Percentiles rank a stretch among this genome's conserved stretches.
Evolutionary conservation across 257 asterid species (phyloP).

Genomic region (Nicotiana tabacum): DNA sequence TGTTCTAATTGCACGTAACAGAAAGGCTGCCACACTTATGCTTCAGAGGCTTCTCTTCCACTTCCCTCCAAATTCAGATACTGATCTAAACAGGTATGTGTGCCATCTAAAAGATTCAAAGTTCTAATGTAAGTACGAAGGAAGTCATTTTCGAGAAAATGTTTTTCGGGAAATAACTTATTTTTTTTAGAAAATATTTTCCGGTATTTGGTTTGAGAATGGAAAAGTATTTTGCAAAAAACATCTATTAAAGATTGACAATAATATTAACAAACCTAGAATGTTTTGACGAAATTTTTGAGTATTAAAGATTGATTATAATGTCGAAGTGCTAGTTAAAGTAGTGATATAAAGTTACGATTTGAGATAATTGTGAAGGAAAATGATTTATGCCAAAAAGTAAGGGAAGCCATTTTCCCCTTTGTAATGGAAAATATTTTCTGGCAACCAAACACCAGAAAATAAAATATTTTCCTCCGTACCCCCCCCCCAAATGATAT

Average conservation of each 20-base stretch:
- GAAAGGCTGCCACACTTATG: constrained; percentile 59
- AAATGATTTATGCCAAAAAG: not conserved
- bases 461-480: not conserved
- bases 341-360: not conserved
- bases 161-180: not conserved
- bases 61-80: constrained; percentile 79
- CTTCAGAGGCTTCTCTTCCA: constrained; percentile 69
- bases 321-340: not conserved
- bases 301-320: not conserved
- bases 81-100: constrained; percentile 68
- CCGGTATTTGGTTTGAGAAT: not conserved
- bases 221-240: not conserved
- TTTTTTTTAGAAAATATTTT: not conserved
- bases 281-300: not conserved
- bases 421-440: not conserved
- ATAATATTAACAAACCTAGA: not conserved
- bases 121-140: not conserved
- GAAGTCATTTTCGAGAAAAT: not conserved
- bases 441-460: not conserved
- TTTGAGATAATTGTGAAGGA: not conserved
- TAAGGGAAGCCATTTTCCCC: not conserved
- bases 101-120: not conserved
- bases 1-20: constrained; percentile 75
- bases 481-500: not conserved
- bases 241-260: not conserved